phyloP scores from a whole-genome alignment of 2,329 filamentous ascomycete genomes.

The Penicillium sp. region DNA sequence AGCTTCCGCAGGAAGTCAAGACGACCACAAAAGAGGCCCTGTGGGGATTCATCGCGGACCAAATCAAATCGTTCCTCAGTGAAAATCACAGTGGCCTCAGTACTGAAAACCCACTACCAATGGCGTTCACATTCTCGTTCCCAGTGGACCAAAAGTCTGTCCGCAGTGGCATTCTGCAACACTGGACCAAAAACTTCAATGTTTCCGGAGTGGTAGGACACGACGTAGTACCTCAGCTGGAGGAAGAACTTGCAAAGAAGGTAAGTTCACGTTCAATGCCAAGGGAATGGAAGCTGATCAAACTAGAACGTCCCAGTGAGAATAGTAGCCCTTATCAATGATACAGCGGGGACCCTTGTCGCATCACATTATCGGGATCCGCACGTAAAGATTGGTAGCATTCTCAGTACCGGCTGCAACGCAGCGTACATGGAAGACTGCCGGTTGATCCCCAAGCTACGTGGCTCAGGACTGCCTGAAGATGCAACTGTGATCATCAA shows the following conservation, averaged over 20 bases:
- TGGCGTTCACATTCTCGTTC: conserved; percentile 89
- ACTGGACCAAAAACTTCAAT: conserved; percentile 91
- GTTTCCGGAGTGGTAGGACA: conserved; percentile 82
- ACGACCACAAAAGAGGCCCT: conserved; percentile 72
- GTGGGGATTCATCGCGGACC: conserved; percentile 85
- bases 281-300: background rate
- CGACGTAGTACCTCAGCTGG: conserved; percentile 79
- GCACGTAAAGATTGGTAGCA: conserved; percentile 85
- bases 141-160: conserved; percentile 82
- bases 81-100: conserved; percentile 60
- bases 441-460: conserved; percentile 81
- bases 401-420: conserved; percentile 94
- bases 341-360: conserved; percentile 89
- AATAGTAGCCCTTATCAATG: conserved; percentile 83
- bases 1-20: conserved; percentile 80
- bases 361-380: conserved; percentile 87
- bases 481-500: conserved; percentile 84
- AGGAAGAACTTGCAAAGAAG: conserved; percentile 64
- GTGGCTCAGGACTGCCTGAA: conserved; percentile 71
- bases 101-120: conserved; percentile 51
- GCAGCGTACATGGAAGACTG: conserved; percentile 91
- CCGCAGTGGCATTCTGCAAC: conserved; percentile 77
- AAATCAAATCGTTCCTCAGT: conserved; percentile 74
- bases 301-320: conserved; percentile 74
- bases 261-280: conserved; percentile 35